Base-by-base conservation (phyloP, 352 stramenopile species). In the Globisporangium megalacanthum region DNA sequence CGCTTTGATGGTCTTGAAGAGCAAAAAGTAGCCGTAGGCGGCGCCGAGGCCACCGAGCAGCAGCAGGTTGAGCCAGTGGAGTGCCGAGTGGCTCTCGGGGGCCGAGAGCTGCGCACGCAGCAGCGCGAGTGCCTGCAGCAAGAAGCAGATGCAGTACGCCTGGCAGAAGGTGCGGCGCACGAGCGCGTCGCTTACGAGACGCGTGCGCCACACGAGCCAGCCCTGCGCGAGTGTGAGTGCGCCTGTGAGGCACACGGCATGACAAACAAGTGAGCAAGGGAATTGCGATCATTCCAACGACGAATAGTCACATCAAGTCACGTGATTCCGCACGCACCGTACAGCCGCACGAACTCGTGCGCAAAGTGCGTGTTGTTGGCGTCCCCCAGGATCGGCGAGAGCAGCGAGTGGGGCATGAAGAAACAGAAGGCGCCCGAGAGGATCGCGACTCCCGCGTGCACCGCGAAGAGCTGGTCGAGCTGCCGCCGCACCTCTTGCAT, bases 1-100 rank as follows among this genome's bases (percentile, higher is more conserved):
- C 25, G 81, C 82, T 68, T 94, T 94, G 66, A 92, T 92, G 56
- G 85, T 89, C 76, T 89, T 92, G 71, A 91, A 92, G 41, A 79
- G 58, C 35, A 94, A 72, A 54, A 94, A 92, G 68, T 92, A 92
- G 57, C 85, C 82, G 64, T 94, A 94, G 10, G 74, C 77, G 14
- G 63, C 70, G 35, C 82, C 82, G 0, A 94, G 69, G 11, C 65
- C 76, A 15, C 64, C 72, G 3, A 94, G 73, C 45, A 92, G 54
- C 51, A 92, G 49, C 42, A 94, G 79, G 61, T 94, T 92, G 64
- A 91, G 44, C 85, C 82, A 92, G 60, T 94, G 80, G 31, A 94
- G 69, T 52, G 72, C 58, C 62, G 85, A 94, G 61, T 94, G 85
- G 60, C 67, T 91, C 54, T 88, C 79, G 0, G 85, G 85, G 8